These are phyloP conservation scores for Phalaenopsis aphrodite DNA, from an alignment of 106 monocot genomes.

Conservation along the genomic window DNA sequence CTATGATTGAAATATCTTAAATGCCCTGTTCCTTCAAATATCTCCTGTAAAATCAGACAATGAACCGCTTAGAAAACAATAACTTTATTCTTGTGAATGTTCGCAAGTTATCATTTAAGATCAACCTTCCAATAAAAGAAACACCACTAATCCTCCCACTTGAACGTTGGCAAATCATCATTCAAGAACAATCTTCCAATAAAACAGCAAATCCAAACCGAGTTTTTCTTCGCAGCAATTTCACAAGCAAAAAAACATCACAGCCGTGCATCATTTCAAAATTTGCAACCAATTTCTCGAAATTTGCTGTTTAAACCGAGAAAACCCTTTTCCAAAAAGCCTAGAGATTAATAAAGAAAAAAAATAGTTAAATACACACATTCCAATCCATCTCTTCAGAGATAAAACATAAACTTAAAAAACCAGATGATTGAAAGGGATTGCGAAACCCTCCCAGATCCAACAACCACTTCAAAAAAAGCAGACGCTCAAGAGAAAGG, in stretches of 20 bases:
- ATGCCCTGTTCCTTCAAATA: neutral
- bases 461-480: neutral
- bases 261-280: too few relatives aligned
- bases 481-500: neutral
- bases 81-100: neutral
- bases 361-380: neutral
- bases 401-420: neutral
- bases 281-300: neutral
- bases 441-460: neutral
- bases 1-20: neutral
- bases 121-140: too few relatives aligned
- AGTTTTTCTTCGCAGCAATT: neutral
- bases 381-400: neutral
- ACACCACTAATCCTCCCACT: too few relatives aligned
- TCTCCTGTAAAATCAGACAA: neutral
- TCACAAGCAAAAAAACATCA: too few relatives aligned
- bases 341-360: neutral
- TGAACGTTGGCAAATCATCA: too few relatives aligned
- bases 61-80: neutral
- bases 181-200: neutral
- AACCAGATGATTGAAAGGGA: neutral
- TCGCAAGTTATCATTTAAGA: neutral
- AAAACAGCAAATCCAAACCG: neutral
- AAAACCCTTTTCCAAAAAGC: neutral
- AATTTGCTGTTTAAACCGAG: too few relatives aligned